Evolutionary conservation across 169 alveolate species (phyloP).

Genomic region (Ichthyophthirius multifiliis): DNA sequence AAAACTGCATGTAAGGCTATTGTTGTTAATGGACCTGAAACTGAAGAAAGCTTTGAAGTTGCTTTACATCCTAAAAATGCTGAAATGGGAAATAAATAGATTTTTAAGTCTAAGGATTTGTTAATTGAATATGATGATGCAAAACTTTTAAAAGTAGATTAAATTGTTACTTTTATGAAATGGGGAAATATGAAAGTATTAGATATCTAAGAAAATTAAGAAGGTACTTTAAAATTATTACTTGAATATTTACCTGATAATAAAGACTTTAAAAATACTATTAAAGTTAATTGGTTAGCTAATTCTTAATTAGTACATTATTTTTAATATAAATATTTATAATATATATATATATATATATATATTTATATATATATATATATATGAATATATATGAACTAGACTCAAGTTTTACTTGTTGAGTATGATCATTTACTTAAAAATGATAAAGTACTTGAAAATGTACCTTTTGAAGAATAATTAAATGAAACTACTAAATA

Average conservation of each 20-base stretch:
- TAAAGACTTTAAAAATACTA: constrained; percentile 90
- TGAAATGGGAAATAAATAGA: constrained; percentile 57
- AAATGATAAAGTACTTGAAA: constrained; percentile 90
- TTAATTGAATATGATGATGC: constrained; percentile 35
- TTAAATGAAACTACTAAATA: constrained; percentile 80
- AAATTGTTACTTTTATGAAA: constrained; percentile 91
- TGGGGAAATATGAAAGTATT: constrained; percentile 94
- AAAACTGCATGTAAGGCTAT: constrained; percentile 48
- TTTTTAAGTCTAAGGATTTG: neutral
- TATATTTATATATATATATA: neutral
- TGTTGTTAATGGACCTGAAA: constrained; percentile 72
- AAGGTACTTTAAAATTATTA: constrained; percentile 46
- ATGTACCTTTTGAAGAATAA: constrained; percentile 78
- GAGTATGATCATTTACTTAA: constrained; percentile 95
- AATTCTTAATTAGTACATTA: constrained; percentile 81
- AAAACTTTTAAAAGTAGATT: neutral
- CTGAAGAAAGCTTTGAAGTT: constrained; percentile 71
- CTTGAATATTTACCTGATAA: constrained; percentile 57
- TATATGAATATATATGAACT: neutral
- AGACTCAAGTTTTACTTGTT: constrained; percentile 72
- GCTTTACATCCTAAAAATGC: constrained; percentile 93
- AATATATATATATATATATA: neutral
- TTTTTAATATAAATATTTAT: too few relatives aligned
- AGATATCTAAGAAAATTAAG: constrained; percentile 56
- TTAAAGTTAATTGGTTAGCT: constrained; percentile 86